Evolutionary conservation across 257 asterid genomes (phyloP), one percentile per base, ranked within the genome.

Genomic region (Solanum corneliomulleri): DNA sequence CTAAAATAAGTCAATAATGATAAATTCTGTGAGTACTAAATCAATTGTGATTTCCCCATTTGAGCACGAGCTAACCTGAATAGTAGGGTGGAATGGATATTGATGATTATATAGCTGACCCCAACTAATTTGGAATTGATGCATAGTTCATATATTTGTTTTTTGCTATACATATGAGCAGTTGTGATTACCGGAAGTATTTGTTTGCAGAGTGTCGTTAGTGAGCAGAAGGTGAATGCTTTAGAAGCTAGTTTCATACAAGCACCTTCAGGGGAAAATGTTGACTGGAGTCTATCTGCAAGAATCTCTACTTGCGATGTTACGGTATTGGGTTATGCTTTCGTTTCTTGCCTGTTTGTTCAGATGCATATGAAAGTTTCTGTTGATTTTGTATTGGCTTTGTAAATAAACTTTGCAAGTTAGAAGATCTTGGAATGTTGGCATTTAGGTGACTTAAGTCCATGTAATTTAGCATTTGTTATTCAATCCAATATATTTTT

Each of bases 221-320:
- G 95, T 86, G 96, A 96, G 95, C 94, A 89, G 92, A 97, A 97
- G 92, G 94, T 94, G 89, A 95, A 97, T 93, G 99, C 99, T 85
- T 90, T 97, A 92, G 95, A 94, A 89, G 99, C 99, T 88, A 93
- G 97, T 90, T 97, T 97, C 90, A 94, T 92, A 91, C 95, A 93
- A 90, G 87, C 94, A 83, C 99, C 99, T 88, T 93, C 93, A n/a
- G 98, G 98, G 88, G 99, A 95, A 89, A 94, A 90, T 92, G 93
- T 97, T 82, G 99, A 97, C 92, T 97, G 99, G 99, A 93, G 93
- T 93, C 99, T 97, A 86, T 91, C 98, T 83, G 99, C 99, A 72
- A 96, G 94, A 88, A 97, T 95, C 87, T 94, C 99, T 90, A 98
- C 99, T 85, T 97, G 99, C 86, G 96, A 97, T 90, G 99, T 95